Base-by-base conservation (phyloP, 768 basidiomycete species). In the Psilocybe subaeruginosa region DNA sequence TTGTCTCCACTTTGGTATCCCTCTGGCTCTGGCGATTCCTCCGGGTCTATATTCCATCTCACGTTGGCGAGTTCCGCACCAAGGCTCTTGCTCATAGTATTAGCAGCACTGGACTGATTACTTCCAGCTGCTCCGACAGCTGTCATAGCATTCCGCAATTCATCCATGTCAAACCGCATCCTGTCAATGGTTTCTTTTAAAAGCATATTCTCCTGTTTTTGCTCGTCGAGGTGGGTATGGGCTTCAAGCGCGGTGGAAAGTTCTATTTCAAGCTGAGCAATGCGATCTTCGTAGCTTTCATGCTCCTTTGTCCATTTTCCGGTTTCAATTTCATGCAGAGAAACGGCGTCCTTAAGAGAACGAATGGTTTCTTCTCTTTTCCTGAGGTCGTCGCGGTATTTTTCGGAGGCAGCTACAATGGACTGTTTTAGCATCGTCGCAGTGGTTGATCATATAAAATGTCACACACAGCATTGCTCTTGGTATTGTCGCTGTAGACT, bases 141-240 rank as follows among this genome's bases (percentile, higher is more conserved):
- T 31, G 68, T 74, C 41, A 76, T 71, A 4, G 79, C 77, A 55
- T 77, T 85, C 43, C 94, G 82, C 81, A 96, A 85, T 74, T 96
- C 94, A 66, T 98, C 95, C 82, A 98, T 86, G 68, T 98, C 96
- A 65, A 90, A 97, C 33, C 93, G 83, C 85, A 97, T 89, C 50
- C 95, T 84, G 71, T 97, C 95, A 66, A 98, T 98, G 1, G 95
- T 97, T 80, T 98, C 96, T 71, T 97, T 97, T 62, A 98, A 80
- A 69, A 93, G 76, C 65, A 97, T 71, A 69, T 97, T 98, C 80
- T 96, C 93, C 68, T 94, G 92, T 78, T 97, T 97, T 79, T 98
- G 96, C 67, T 91, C 89, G 61, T 96, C 93, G 39, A 97, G 82
- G 61, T 87, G 84, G 0, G 79, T 83, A 56, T 92, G 88, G 0